Evolutionary conservation across 2,329 filamentous ascomycete genomes (phyloP).

Genomic region (Fusarium haematococcum): DNA sequence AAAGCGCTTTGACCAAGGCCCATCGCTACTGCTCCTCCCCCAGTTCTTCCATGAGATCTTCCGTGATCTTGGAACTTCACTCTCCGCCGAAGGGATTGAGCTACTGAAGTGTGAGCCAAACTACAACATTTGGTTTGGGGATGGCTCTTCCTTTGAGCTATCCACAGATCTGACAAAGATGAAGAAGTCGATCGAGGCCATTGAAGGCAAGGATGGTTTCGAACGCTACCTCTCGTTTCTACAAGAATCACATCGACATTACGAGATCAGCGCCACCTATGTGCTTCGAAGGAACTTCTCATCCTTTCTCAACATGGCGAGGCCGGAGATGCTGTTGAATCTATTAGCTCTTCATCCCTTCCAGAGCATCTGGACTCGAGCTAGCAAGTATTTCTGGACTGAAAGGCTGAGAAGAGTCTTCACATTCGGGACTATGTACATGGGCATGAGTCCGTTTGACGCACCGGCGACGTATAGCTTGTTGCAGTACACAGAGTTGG

Average conservation of each 20-base stretch:
- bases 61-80: constrained; percentile 73
- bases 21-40: constrained; percentile 78
- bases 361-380: constrained; percentile 75
- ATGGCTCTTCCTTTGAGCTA: constrained; percentile 72
- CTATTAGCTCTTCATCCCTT: constrained; percentile 75
- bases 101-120: constrained; percentile 80
- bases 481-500: constrained; percentile 78
- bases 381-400: constrained; percentile 75
- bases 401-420: constrained; percentile 78
- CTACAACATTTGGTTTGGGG: constrained; percentile 80
- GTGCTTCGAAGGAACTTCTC: constrained; percentile 77
- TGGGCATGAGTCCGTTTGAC: constrained; percentile 84
- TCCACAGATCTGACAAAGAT: constrained; percentile 77
- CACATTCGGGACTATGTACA: constrained; percentile 85
- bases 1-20: constrained; percentile 80
- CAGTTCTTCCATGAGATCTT: constrained; percentile 78
- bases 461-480: constrained; percentile 80
- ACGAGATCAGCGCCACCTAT: constrained; percentile 74
- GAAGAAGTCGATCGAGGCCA: constrained; percentile 78
- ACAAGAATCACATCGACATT: constrained; percentile 75
- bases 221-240: constrained; percentile 76
- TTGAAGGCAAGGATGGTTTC: constrained; percentile 78
- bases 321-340: constrained; percentile 68
- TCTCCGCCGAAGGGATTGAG: constrained; percentile 74
- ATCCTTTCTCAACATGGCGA: constrained; percentile 66